Conservation (phyloP, 345 rosid genomes). For the Salix exigua region DNA sequence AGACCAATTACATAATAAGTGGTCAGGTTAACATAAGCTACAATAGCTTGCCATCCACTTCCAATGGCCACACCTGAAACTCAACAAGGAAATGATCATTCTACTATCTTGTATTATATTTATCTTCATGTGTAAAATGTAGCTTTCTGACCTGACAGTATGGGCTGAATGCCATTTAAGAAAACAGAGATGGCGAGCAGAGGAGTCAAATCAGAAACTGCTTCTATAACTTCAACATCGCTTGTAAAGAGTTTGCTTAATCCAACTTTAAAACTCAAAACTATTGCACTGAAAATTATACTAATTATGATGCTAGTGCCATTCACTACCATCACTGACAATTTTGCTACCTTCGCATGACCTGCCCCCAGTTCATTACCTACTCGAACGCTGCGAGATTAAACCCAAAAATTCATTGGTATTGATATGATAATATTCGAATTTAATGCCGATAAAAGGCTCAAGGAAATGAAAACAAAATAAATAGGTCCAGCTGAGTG, state of each 20-base stretch:
- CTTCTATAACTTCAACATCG: slow-evolving; percentile 58
- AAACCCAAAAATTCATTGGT: not conserved
- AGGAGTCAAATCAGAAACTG: slow-evolving; percentile 63
- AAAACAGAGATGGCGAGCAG: slow-evolving; percentile 80
- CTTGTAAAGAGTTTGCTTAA: slow-evolving; percentile 68
- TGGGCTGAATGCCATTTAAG: slow-evolving; percentile 89
- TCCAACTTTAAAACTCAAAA: slow-evolving; percentile 48
- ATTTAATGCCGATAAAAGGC: not conserved
- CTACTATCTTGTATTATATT: not conserved
- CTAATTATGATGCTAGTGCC: slow-evolving; percentile 59
- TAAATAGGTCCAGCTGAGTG: not conserved
- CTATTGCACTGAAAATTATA: slow-evolving; percentile 41
- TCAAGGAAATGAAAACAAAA: not conserved
- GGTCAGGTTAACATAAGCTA: slow-evolving; percentile 78
- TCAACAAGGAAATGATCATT: not conserved
- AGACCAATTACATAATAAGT: slow-evolving; percentile 85
- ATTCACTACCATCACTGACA: slow-evolving; percentile 73
- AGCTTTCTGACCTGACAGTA: slow-evolving; percentile 62
- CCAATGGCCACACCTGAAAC: slow-evolving; percentile 91
- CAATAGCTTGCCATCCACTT: slow-evolving; percentile 92
- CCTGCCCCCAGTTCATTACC: slow-evolving; percentile 93
- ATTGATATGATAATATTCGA: not conserved
- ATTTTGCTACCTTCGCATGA: slow-evolving; percentile 63
- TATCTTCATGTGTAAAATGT: not conserved
- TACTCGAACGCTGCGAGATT: slow-evolving; percentile 59